A percentile compares a stretch with the other conserved stretches of the same genome.
phyloP scores from a whole-genome alignment of 2,329 filamentous ascomycete species.

The Chaetomium globosum region DNA sequence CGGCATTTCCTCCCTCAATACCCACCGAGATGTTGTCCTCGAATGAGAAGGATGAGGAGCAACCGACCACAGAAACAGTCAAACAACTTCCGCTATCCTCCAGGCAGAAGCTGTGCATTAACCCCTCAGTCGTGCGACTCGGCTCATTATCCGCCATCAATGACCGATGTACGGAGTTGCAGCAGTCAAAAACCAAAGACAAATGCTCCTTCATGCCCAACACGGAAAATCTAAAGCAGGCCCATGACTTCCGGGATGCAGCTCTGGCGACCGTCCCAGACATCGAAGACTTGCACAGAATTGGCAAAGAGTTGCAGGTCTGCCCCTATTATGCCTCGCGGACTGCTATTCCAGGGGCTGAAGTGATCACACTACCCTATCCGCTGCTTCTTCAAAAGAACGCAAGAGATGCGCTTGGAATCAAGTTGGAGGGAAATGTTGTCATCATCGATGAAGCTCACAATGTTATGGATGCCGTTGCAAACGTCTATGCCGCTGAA shows the following conservation, averaged over 20 bases:
- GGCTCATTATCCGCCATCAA: constrained; percentile 80
- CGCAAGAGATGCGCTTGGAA: constrained; percentile 81
- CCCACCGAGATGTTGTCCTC: constrained; percentile 45
- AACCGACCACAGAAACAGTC: constrained; percentile 57
- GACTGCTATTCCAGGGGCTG: constrained; percentile 75
- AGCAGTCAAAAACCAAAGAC: constrained; percentile 68
- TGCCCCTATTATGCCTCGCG: constrained; percentile 98
- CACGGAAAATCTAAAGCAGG: constrained; percentile 71
- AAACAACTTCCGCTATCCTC: constrained; percentile 86
- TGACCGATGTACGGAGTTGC: constrained; percentile 86
- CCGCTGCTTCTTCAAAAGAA: constrained; percentile 84
- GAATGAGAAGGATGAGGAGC: constrained; percentile 11
- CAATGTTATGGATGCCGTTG: constrained; percentile 94
- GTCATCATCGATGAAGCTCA: constrained; percentile 98
- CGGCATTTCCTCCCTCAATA: constrained; percentile 74
- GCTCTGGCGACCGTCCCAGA: constrained; percentile 83
- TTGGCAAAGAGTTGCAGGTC: constrained; percentile 77
- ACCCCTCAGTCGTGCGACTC: constrained; percentile 74
- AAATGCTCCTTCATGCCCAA: constrained; percentile 77
- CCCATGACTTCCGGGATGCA: constrained; percentile 82
- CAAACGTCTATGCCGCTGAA: constrained; percentile 79
- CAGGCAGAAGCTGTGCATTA: constrained; percentile 87
- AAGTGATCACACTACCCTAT: constrained; percentile 92
- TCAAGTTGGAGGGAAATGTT: constrained; percentile 83
- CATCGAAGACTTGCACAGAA: constrained; percentile 82